Percentiles rank a stretch among this genome's conserved stretches.
phyloP scores from a whole-genome alignment of 2,329 filamentous ascomycete genomes.

The Aspergillus clavatus region DNA sequence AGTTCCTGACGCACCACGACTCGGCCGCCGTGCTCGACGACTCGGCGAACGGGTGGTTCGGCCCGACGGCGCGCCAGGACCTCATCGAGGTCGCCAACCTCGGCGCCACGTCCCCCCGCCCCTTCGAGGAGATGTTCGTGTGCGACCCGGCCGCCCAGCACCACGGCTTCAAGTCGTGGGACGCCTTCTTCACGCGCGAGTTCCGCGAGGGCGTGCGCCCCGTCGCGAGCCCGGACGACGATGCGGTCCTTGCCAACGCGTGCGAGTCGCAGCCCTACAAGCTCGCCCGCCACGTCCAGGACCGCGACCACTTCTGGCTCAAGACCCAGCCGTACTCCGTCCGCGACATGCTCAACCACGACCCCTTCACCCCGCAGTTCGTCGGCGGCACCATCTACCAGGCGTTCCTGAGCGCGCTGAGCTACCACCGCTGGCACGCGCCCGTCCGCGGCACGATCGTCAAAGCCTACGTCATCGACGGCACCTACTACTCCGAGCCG shows the following conservation, averaged over 20 bases:
- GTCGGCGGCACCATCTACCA: slow-evolving; percentile 64
- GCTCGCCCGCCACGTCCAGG: slow-evolving; percentile 47
- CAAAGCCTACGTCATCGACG: slow-evolving; percentile 55
- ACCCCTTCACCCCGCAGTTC: slow-evolving; percentile 50
- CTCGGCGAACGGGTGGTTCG: slow-evolving; percentile 52
- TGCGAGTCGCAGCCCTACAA: slow-evolving; percentile 61
- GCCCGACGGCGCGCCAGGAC: slow-evolving; percentile 45
- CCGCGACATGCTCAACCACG: slow-evolving; percentile 58
- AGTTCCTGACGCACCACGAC: slow-evolving; percentile 48
- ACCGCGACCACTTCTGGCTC: slow-evolving; percentile 61
- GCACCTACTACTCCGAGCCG: slow-evolving; percentile 65
- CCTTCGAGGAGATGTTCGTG: slow-evolving; percentile 18
- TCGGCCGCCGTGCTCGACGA: slow-evolving; percentile 49
- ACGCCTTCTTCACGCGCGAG: slow-evolving; percentile 63
- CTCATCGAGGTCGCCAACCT: slow-evolving; percentile 30
- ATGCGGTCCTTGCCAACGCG: slow-evolving; percentile 54
- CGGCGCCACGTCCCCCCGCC: slow-evolving; percentile 12
- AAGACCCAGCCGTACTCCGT: slow-evolving; percentile 66
- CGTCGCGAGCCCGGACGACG: slow-evolving; percentile 49
- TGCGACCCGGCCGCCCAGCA: slow-evolving; percentile 17
- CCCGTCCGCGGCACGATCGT: slow-evolving; percentile 60
- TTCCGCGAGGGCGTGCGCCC: slow-evolving; percentile 55
- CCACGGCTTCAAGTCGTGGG: slow-evolving; percentile 61
- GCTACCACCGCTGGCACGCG: slow-evolving; percentile 68
- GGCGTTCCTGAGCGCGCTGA: slow-evolving; percentile 62